These are phyloP conservation scores for Daedalea quercina DNA, from an alignment of 768 basidiomycete species.

Conservation along the genomic window DNA sequence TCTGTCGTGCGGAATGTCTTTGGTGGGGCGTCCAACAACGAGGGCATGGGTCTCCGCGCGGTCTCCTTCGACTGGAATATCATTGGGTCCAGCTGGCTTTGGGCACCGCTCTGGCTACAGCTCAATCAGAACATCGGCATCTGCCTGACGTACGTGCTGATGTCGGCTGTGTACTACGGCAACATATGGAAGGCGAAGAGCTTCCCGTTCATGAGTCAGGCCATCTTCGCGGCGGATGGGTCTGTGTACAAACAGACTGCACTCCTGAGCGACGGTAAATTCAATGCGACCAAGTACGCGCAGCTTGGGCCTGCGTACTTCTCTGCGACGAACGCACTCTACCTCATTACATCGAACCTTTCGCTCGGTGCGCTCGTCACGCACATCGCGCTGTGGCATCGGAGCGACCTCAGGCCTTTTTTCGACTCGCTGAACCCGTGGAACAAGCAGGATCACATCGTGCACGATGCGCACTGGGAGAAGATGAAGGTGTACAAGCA, in stretches of 20 bases:
- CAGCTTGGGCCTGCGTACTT: slow-evolving; percentile 29
- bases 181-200: slow-evolving; percentile 53
- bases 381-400: slow-evolving; percentile 30
- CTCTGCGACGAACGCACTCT: slow-evolving; percentile 28
- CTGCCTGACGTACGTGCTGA: slow-evolving; percentile 25
- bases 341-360: slow-evolving; percentile 27
- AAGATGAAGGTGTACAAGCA: slow-evolving; percentile 45
- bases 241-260: slow-evolving; percentile 33
- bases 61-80: slow-evolving; percentile 60
- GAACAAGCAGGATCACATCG: slow-evolving; percentile 21
- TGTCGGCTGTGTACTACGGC: slow-evolving; percentile 25
- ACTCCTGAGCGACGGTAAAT: slow-evolving; percentile 38
- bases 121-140: slow-evolving; percentile 20
- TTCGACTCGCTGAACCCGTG: slow-evolving; percentile 27
- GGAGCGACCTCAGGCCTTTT: slow-evolving; percentile 28
- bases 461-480: slow-evolving; percentile 36
- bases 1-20: slow-evolving; percentile 19
- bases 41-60: slow-evolving; percentile 54
- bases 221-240: slow-evolving; percentile 20
- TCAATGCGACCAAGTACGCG: slow-evolving; percentile 21
- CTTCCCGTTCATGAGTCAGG: slow-evolving; percentile 46
- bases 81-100: slow-evolving; percentile 39
- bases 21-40: slow-evolving; percentile 38
- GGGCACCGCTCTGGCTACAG: slow-evolving; percentile 21
- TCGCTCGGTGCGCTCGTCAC: slow-evolving; percentile 26